Evolutionary conservation across 2,329 filamentous ascomycete species (phyloP).

Genomic region (Alternaria rosae): DNA sequence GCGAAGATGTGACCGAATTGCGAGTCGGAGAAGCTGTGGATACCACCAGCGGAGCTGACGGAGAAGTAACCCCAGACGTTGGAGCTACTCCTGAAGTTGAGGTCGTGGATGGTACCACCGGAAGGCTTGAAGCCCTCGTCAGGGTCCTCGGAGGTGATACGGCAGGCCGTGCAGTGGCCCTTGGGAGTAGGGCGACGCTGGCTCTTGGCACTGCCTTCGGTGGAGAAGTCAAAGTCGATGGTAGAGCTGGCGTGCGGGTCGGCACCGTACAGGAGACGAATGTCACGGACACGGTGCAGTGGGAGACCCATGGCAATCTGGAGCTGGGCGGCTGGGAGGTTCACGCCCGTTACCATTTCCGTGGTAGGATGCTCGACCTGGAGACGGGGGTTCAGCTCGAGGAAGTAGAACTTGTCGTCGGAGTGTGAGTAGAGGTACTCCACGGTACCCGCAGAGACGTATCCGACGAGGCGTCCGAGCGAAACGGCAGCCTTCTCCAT

Average conservation of each 20-base stretch:
- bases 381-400: conserved; percentile 97
- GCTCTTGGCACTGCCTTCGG: conserved; percentile 78
- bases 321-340: conserved; percentile 94
- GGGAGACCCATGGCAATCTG: conserved; percentile 99
- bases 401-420: conserved; percentile 99
- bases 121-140: conserved; percentile 99
- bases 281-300: conserved; percentile 93
- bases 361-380: conserved; percentile 99
- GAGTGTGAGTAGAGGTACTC: conserved; percentile 98
- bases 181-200: conserved; percentile 92
- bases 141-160: conserved; percentile 98
- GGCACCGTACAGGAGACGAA: conserved; percentile 92
- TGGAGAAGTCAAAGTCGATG: conserved; percentile 97
- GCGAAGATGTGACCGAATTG: conserved; percentile 99
- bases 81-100: conserved; percentile 98
- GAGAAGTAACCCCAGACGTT: conserved; percentile 99
- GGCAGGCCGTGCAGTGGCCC: conserved; percentile 96
- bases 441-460: conserved; percentile 97
- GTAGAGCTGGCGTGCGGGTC: conserved; percentile 85
- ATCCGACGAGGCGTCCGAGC: conserved; percentile 91
- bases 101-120: conserved; percentile 97
- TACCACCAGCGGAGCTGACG: conserved; percentile 92
- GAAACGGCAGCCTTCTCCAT: conserved; percentile 98
- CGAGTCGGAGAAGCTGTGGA: conserved; percentile 98
- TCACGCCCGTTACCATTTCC: conserved; percentile 98